Percentiles rank a stretch among this genome's conserved stretches.
These are phyloP conservation scores for Erythrobasidium hasegawianum DNA, from an alignment of 1,284 basidiomycete genomes.

Conservation along the genomic window DNA sequence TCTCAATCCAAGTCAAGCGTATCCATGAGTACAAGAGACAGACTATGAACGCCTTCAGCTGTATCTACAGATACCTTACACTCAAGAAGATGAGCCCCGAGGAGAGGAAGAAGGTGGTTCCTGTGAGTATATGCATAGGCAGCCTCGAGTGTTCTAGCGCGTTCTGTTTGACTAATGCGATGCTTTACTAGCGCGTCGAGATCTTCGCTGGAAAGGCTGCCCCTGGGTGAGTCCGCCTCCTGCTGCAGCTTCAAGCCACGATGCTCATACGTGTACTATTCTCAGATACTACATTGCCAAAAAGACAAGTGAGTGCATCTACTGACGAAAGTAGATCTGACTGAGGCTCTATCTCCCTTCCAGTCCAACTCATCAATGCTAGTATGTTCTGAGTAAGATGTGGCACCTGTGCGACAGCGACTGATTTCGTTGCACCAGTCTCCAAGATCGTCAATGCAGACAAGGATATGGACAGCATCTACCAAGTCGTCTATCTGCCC, in stretches of 20 bases:
- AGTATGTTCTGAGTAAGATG: constrained; percentile 49
- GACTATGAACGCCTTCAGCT: constrained; percentile 76
- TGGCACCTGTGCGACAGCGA: constrained; percentile 7
- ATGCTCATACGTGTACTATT: too few relatives aligned
- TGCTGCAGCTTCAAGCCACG: too few relatives aligned
- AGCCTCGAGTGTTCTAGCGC: too few relatives aligned
- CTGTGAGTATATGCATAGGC: too few relatives aligned
- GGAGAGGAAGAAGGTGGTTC: constrained; percentile 73
- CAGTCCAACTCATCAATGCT: constrained; percentile 65
- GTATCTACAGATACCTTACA: constrained; percentile 77
- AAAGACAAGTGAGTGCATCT: too few relatives aligned
- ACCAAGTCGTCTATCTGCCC: constrained; percentile 71
- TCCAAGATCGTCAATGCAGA: constrained; percentile 78
- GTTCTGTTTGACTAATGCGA: neutral
- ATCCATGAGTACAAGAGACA: constrained; percentile 88
- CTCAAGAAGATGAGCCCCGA: constrained; percentile 72
- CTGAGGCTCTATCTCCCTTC: too few relatives aligned
- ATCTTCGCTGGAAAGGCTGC: constrained; percentile 49
- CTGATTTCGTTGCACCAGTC: constrained; percentile 52
- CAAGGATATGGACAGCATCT: constrained; percentile 74
- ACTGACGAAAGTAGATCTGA: too few relatives aligned
- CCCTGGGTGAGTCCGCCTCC: too few relatives aligned
- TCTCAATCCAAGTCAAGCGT: constrained; percentile 91
- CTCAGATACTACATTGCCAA: too few relatives aligned
- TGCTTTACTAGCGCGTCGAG: constrained; percentile 10